Evolutionary conservation across 345 rosid genomes (phyloP).

Genomic region (Alliaria petiolata): DNA sequence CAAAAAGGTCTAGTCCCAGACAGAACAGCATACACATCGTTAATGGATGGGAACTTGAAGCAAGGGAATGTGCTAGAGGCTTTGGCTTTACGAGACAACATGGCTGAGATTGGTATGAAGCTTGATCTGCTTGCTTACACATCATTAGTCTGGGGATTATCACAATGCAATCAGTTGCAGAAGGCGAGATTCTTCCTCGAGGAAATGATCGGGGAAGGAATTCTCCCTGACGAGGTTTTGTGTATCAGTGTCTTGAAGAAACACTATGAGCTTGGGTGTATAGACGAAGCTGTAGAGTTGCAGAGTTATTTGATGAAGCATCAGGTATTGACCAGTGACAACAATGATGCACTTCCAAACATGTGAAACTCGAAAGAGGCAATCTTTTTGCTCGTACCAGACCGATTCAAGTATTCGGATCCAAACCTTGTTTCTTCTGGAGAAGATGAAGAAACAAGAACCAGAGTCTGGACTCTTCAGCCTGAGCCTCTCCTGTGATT

Average conservation of each 20-base stretch:
- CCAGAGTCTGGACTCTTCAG: neutral
- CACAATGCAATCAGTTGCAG: constrained; percentile 48
- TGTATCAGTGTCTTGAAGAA: constrained; percentile 52
- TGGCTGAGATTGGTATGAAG: constrained; percentile 55
- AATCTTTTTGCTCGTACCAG: neutral
- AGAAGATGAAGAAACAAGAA: constrained; percentile 16
- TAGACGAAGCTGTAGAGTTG: constrained; percentile 49
- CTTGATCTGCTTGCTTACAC: constrained; percentile 72
- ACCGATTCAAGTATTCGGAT: constrained; percentile 1
- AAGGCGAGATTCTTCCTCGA: constrained; percentile 47
- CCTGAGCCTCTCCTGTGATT: constrained; percentile 6
- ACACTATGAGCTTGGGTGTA: constrained; percentile 50
- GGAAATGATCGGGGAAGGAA: constrained; percentile 60
- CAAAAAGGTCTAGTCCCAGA: constrained; percentile 46
- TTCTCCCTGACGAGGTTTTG: constrained; percentile 58
- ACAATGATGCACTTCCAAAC: constrained; percentile 27
- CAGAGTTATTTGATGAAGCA: constrained; percentile 43
- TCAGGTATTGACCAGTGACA: constrained; percentile 34
- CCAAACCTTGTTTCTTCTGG: constrained; percentile 15
- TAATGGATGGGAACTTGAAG: constrained; percentile 63
- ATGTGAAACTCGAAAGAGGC: constrained; percentile 28
- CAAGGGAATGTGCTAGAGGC: constrained; percentile 51
- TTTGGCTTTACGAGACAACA: constrained; percentile 41
- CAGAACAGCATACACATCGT: constrained; percentile 51
- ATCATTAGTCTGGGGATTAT: constrained; percentile 57